phyloP scores from a whole-genome alignment of 805 yeast species.

The Candida tammaniensis region DNA sequence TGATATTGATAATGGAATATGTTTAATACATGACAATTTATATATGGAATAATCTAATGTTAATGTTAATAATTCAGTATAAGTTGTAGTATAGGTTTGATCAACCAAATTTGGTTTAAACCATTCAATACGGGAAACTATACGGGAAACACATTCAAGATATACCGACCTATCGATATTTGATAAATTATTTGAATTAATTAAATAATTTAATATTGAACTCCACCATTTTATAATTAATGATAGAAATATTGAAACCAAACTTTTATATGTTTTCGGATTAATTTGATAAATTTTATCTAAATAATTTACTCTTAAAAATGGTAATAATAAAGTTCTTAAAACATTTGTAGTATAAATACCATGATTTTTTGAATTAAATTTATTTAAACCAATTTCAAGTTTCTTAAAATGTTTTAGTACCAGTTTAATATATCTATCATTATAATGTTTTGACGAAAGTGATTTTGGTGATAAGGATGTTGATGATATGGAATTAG shows the following conservation, averaged over 20 bases:
- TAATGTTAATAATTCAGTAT: slow-evolving; percentile 37
- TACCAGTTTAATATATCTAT: slow-evolving; percentile 12
- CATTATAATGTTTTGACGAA: slow-evolving; percentile 4
- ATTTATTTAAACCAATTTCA: slow-evolving; percentile 44
- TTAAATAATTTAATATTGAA: slow-evolving; percentile 33
- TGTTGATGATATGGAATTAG: not conserved
- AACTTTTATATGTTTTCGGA: slow-evolving; percentile 26
- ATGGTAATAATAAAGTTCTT: slow-evolving; percentile 46
- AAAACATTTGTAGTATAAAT: slow-evolving; percentile 45
- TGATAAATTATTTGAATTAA: slow-evolving; percentile 24
- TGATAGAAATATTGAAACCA: slow-evolving; percentile 29
- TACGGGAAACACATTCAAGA: slow-evolving; percentile 52
- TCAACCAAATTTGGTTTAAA: slow-evolving; percentile 19
- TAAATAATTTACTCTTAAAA: slow-evolving; percentile 30
- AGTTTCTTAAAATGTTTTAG: slow-evolving; percentile 34
- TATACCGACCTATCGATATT: slow-evolving; percentile 50
- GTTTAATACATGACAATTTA: slow-evolving; percentile 45
- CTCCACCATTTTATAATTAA: slow-evolving; percentile 53
- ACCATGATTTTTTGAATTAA: slow-evolving; percentile 36
- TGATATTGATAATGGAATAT: slow-evolving; percentile 51
- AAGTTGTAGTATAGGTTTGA: slow-evolving; percentile 17
- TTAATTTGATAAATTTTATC: slow-evolving; percentile 17
- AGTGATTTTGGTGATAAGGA: slow-evolving; percentile 1
- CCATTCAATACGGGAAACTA: slow-evolving; percentile 51
- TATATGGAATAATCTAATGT: slow-evolving; percentile 54